Evolutionary conservation across 257 asterid genomes (phyloP).

Genomic region (Lithospermum erythrorhizon): DNA sequence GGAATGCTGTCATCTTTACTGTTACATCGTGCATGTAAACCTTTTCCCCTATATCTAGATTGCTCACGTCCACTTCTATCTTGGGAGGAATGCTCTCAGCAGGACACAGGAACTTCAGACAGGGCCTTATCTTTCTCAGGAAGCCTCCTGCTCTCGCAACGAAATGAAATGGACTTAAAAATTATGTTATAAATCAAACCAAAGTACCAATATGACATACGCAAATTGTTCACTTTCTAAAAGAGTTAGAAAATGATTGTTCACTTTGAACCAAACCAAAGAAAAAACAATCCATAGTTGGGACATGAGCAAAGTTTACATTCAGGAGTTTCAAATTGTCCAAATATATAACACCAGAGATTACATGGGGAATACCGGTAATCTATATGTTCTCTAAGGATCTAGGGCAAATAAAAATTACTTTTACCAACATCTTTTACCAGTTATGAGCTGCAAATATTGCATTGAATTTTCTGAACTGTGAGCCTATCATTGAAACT

Average conservation of each 20-base stretch:
- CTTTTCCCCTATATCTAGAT: slow-evolving; percentile 70
- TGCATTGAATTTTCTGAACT: too few relatives aligned
- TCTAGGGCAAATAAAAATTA: too few relatives aligned
- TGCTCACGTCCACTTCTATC: slow-evolving; percentile 80
- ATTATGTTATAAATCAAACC: not conserved
- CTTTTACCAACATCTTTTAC: too few relatives aligned
- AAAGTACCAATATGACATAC: not conserved
- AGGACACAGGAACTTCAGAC: slow-evolving; percentile 59
- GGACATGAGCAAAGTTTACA: too few relatives aligned
- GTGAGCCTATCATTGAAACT: too few relatives aligned
- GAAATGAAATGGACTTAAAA: slow-evolving; percentile 3
- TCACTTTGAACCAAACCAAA: not conserved
- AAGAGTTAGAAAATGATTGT: not conserved
- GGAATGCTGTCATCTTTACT: slow-evolving; percentile 66
- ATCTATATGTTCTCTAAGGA: too few relatives aligned
- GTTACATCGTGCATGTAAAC: slow-evolving; percentile 43
- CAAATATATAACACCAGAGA: too few relatives aligned
- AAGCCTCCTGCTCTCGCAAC: slow-evolving; percentile 49
- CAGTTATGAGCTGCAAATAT: too few relatives aligned
- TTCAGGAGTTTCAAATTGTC: too few relatives aligned
- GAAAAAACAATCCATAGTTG: too few relatives aligned
- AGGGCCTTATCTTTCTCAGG: slow-evolving; percentile 42
- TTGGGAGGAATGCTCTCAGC: slow-evolving; percentile 75
- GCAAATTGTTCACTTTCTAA: too few relatives aligned
- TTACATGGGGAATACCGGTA: too few relatives aligned